Evolutionary conservation across 352 stramenopile species (phyloP).

Genomic region (Phytopythium mirpurense): DNA sequence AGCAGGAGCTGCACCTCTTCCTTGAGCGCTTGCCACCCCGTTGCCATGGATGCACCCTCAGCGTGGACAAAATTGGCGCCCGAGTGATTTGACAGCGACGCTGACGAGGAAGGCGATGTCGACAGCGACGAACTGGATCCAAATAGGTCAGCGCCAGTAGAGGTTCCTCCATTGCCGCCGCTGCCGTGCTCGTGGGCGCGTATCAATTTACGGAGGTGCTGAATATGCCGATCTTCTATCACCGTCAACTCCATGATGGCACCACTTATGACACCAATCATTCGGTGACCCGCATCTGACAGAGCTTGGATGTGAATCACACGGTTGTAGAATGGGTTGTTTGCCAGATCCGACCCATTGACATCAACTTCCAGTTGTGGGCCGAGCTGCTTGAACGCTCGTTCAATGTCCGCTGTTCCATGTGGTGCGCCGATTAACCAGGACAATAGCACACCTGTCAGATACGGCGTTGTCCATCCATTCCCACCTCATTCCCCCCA

Average conservation of each 20-base stretch:
- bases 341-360: constrained; percentile 36
- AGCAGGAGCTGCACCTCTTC: constrained; percentile 55
- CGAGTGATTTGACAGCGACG: constrained; percentile 4
- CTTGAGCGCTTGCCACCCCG: constrained; percentile 50
- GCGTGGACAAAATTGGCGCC: constrained; percentile 21
- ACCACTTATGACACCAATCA: constrained; percentile 42
- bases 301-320: constrained; percentile 66
- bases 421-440: background rate
- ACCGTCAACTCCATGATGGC: constrained; percentile 55
- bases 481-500: background rate
- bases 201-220: constrained; percentile 49
- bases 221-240: constrained; percentile 45
- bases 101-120: background rate
- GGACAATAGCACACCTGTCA: background rate
- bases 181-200: constrained; percentile 40
- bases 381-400: constrained; percentile 57
- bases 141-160: constrained; percentile 33
- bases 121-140: constrained; percentile 18
- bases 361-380: constrained; percentile 36
- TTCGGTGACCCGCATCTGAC: constrained; percentile 59
- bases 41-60: constrained; percentile 54
- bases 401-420: constrained; percentile 60
- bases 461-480: too few relatives aligned
- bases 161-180: constrained; percentile 12
- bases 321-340: constrained; percentile 59